A percentile compares a stretch with the other conserved stretches of the same genome.
Evolutionary conservation across 2,329 filamentous ascomycete species (phyloP).

Genomic region (Hypoxylon sp.): DNA sequence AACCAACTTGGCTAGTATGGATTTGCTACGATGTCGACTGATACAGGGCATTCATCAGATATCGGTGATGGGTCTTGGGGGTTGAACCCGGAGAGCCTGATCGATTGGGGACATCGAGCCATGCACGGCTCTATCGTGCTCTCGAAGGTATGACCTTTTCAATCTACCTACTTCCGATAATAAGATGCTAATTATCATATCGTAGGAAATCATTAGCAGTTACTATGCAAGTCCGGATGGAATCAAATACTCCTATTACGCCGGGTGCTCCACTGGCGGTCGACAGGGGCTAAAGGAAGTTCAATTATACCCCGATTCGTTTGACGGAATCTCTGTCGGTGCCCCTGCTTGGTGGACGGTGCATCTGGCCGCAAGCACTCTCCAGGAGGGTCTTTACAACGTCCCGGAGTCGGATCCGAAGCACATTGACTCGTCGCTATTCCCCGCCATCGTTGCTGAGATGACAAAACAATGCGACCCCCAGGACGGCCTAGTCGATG

Average conservation of each 20-base stretch:
- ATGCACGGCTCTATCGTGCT: conserved; percentile 63
- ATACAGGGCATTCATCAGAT: conserved; percentile 57
- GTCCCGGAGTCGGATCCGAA: conserved; percentile 55
- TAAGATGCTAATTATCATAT: neutral
- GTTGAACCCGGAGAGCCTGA: conserved; percentile 51
- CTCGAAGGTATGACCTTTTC: conserved; percentile 51
- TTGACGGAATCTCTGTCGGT: conserved; percentile 68
- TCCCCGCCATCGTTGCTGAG: conserved; percentile 55
- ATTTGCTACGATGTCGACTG: conserved; percentile 58
- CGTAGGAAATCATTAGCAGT: conserved; percentile 57
- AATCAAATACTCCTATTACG: conserved; percentile 64
- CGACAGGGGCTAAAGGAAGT: conserved; percentile 67
- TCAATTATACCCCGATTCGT: conserved; percentile 65
- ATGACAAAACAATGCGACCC: conserved; percentile 58
- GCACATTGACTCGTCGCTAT: conserved; percentile 56
- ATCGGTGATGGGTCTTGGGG: conserved; percentile 54
- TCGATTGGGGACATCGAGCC: conserved; percentile 57
- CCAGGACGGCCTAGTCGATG: conserved; percentile 58
- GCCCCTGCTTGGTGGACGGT: conserved; percentile 63
- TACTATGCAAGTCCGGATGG: conserved; percentile 58
- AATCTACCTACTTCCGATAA: neutral
- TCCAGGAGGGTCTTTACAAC: conserved; percentile 59
- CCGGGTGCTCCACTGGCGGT: conserved; percentile 70
- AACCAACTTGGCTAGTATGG: conserved; percentile 48
- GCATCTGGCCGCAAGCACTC: conserved; percentile 54